Evolutionary conservation across 1,139 yeast species (phyloP).

Genomic region (Scheffersomyces stambukii): DNA sequence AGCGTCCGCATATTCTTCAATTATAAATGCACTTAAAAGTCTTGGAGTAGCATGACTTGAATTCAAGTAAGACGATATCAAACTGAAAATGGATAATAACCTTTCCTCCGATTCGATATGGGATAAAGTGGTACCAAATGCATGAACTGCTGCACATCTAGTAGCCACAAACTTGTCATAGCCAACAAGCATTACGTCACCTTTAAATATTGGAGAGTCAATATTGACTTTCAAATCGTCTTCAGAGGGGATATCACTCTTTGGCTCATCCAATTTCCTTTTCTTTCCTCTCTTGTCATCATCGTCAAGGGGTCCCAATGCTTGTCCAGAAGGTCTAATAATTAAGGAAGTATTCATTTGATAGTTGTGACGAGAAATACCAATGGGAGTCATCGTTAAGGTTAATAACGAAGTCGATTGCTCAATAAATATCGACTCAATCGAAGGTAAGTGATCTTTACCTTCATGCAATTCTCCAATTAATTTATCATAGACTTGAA

Average conservation of each 20-base stretch:
- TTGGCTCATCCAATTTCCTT: slow-evolving; percentile 26
- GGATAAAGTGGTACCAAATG: slow-evolving; percentile 70
- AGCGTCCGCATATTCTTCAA: slow-evolving; percentile 66
- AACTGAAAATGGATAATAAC: slow-evolving; percentile 33
- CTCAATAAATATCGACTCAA: slow-evolving; percentile 28
- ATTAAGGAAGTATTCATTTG: slow-evolving; percentile 73
- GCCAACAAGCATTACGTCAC: slow-evolving; percentile 87
- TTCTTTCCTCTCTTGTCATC: slow-evolving; percentile 26
- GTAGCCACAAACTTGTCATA: slow-evolving; percentile 70
- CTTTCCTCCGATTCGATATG: slow-evolving; percentile 39
- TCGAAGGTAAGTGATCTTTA: no score
- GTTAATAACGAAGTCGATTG: slow-evolving; percentile 59
- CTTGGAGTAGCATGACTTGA: slow-evolving; percentile 81
- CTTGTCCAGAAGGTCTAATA: slow-evolving; percentile 75
- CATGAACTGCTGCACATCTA: slow-evolving; percentile 71
- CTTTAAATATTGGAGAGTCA: slow-evolving; percentile 88
- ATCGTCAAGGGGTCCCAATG: slow-evolving; percentile 28
- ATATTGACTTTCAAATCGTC: slow-evolving; percentile 74
- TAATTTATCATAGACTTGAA: slow-evolving; percentile 56
- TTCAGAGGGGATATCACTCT: slow-evolving; percentile 51
- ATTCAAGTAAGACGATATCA: slow-evolving; percentile 38
- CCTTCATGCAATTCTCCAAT: slow-evolving; percentile 38
- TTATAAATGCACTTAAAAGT: slow-evolving; percentile 60
- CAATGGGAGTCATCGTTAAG: slow-evolving; percentile 88
- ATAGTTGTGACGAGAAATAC: slow-evolving; percentile 85